Evolutionary conservation across 164 flowering plant genomes (phyloP).

Genomic region (Malania oleifera): DNA sequence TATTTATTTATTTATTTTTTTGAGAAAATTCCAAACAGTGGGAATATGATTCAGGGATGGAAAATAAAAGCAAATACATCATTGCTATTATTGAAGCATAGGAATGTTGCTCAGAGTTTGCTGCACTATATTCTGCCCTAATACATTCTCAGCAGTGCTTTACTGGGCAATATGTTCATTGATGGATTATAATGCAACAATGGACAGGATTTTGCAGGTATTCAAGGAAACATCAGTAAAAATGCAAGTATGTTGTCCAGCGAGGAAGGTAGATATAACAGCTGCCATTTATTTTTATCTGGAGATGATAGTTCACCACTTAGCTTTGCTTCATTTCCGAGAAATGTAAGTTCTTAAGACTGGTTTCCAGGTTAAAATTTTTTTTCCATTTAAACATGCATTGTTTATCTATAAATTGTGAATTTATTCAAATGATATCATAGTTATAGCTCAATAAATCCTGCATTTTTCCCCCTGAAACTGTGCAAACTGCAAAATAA

Average conservation of each 20-base stretch:
- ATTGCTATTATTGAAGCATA: no score
- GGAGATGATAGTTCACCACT: conserved; percentile 39
- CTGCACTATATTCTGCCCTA: neutral
- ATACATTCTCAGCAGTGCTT: no score
- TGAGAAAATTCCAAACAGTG: no score
- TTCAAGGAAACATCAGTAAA: conserved; percentile 15
- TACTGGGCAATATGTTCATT: neutral
- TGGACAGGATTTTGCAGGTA: conserved; percentile 18
- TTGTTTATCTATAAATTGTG: neutral
- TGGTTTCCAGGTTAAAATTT: neutral
- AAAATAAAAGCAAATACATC: no score
- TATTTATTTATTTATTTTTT: no score
- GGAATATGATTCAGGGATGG: no score
- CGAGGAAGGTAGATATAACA: conserved; percentile 30
- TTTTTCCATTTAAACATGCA: neutral
- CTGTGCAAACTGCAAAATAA: no score
- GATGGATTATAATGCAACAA: conserved; percentile 1
- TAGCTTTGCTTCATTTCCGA: conserved; percentile 29
- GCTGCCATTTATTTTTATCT: conserved; percentile 52
- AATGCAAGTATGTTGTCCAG: conserved; percentile 15
- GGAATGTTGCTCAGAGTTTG: neutral
- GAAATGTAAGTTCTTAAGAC: conserved; percentile 35
- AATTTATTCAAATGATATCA: no score
- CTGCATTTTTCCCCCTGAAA: no score
- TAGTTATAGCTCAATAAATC: no score